Base-by-base conservation (phyloP, 1,284 basidiomycete species). In the Rhodotorula mucilaginosa region DNA sequence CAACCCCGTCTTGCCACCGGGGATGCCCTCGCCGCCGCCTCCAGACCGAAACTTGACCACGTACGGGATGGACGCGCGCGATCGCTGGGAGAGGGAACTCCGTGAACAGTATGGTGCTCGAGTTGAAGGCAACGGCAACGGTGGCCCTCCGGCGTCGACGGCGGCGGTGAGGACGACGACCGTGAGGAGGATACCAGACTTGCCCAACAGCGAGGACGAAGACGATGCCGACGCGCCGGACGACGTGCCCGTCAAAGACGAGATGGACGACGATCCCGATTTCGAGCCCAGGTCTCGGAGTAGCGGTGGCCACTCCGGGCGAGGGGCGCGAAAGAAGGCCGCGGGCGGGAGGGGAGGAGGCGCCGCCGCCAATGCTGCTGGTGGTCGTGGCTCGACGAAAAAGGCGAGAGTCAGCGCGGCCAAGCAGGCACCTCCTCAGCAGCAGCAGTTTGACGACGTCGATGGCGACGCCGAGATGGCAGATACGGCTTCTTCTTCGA, bases 1-100 rank as follows among this genome's bases (percentile, higher is more conserved):
- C 70, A 74, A 72, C 64, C 72, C 74, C 29, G 66, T 70, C 7
- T 49, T 76, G 15, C 74, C 74, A 16, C 72, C 74, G 1, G 72
- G 72, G 2, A 76, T 76, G 72, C 74, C 74, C 4, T 64, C 61
- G 8, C 74, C 74, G 8, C 74, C 74, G 15, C 74, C 72, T 1
- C 13, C 23, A 7, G 26, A 29, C 54, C 39, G 39, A 44, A 26
- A 56, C 23, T 16, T 16, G 54, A 57, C 46, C 19, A 23, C 54
- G 13, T 12, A 44, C n/a, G 5, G 57, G 48, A 16, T 57, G 10
- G 34, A 65, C 29, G 60, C 15, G 31, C 46, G 57, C 3, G 69
- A 65, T 2, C 21, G 51, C 10, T 29, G n/a, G 18, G 74, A 76
- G 23, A 46, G 74, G 19, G 74, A 75, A 6, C 54, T 23, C 7